Evolutionary conservation across 495 filamentous ascomycete species (phyloP).

Genomic region (Penicillium manginii): DNA sequence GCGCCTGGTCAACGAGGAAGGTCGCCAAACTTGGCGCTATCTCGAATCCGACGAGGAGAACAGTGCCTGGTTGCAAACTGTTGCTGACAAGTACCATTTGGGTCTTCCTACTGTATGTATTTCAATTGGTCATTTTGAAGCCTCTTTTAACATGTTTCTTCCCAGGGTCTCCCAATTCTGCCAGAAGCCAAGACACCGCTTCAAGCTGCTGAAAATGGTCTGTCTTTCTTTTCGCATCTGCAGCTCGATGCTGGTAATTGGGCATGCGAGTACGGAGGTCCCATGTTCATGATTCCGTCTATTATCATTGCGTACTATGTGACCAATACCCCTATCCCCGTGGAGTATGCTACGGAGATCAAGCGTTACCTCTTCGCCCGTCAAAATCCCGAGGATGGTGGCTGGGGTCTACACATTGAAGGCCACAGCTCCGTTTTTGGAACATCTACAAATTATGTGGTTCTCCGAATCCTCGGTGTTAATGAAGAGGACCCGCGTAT

Average conservation of each 20-base stretch:
- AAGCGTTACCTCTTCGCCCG: slow-evolving; percentile 90
- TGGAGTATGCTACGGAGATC: slow-evolving; percentile 82
- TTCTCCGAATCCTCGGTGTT: slow-evolving; percentile 84
- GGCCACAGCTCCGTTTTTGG: slow-evolving; percentile 93
- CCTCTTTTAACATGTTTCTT: slow-evolving; percentile 11
- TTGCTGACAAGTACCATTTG: slow-evolving; percentile 82
- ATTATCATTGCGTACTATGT: slow-evolving; percentile 87
- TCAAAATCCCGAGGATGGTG: slow-evolving; percentile 85
- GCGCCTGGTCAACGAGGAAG: slow-evolving; percentile 80
- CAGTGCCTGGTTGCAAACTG: slow-evolving; percentile 80
- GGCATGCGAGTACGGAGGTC: slow-evolving; percentile 95
- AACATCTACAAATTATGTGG: slow-evolving; percentile 87
- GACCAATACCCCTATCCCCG: slow-evolving; percentile 86
- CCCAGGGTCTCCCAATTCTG: slow-evolving; percentile 72
- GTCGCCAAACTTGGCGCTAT: slow-evolving; percentile 93
- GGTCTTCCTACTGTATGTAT: slow-evolving; percentile 65
- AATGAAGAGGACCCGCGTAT: slow-evolving; percentile 82
- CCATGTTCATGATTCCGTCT: slow-evolving; percentile 85
- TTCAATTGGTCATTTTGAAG: background rate
- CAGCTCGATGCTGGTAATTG: slow-evolving; percentile 90
- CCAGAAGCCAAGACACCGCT: slow-evolving; percentile 72
- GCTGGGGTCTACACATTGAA: slow-evolving; percentile 97
- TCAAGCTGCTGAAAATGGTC: slow-evolving; percentile 76
- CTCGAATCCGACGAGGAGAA: slow-evolving; percentile 75
- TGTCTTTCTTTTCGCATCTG: slow-evolving; percentile 87